phyloP scores from a whole-genome alignment of 345 rosid species.

The Clarkia xantiana region DNA sequence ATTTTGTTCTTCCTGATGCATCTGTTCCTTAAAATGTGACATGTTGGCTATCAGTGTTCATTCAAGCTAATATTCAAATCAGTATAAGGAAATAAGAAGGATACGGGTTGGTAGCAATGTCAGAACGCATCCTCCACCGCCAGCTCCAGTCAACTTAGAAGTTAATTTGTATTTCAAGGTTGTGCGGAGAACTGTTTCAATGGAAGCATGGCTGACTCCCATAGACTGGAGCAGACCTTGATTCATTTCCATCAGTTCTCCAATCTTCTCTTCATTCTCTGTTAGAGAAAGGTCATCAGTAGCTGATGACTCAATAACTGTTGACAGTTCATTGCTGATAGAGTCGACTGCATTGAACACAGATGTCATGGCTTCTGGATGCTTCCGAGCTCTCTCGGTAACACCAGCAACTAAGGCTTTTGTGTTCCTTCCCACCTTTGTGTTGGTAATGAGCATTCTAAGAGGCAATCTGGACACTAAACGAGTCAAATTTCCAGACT shows the following conservation, averaged over 20 bases:
- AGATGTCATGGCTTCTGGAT: conserved; percentile 53
- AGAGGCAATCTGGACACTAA: conserved; percentile 47
- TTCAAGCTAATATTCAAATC: too few relatives aligned
- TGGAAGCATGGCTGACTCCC: conserved; percentile 87
- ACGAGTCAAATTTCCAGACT: conserved; percentile 49
- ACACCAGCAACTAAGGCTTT: conserved; percentile 87
- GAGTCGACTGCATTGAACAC: conserved; percentile 69
- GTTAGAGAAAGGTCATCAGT: conserved; percentile 30
- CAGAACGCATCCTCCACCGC: conserved; percentile 90
- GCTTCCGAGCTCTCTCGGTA: conserved; percentile 55
- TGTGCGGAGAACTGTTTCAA: conserved; percentile 60
- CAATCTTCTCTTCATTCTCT: conserved; percentile 53
- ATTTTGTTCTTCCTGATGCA: too few relatives aligned
- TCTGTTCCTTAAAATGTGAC: too few relatives aligned
- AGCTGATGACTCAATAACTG: conserved; percentile 38
- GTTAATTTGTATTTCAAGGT: conserved; percentile 65
- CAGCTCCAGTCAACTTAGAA: conserved; percentile 92
- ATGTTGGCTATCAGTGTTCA: too few relatives aligned
- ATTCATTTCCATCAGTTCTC: conserved; percentile 85
- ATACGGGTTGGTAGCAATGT: conserved; percentile 78
- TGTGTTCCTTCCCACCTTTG: conserved; percentile 77
- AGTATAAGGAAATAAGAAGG: conserved; percentile 15
- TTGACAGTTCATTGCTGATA: conserved; percentile 54
- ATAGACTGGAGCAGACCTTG: conserved; percentile 82
- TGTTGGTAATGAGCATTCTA: conserved; percentile 83